Conservation (phyloP, 257 asterid genomes). For the Solanum dulcamara region DNA sequence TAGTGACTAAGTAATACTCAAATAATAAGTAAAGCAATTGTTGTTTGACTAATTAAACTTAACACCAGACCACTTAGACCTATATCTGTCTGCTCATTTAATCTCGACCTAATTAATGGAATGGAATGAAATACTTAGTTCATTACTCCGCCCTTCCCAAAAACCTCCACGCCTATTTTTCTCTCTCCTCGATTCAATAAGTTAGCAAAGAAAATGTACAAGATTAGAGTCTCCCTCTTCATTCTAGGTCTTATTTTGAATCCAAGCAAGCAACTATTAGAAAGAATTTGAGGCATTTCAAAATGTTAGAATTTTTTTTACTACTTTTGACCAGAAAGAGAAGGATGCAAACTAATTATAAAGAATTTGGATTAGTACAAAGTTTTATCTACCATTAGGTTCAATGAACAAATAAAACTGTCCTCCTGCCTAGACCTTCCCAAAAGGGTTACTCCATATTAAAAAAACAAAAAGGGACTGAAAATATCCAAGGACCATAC, state of each 20-base stretch:
- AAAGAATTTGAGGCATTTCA: background rate
- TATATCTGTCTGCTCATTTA: background rate
- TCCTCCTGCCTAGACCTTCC: background rate
- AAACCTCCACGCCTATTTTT: background rate
- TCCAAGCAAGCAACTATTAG: background rate
- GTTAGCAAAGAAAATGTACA: background rate
- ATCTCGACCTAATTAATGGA: background rate
- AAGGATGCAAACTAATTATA: background rate
- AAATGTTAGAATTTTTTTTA: background rate
- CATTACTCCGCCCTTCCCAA: background rate
- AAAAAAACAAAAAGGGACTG: background rate
- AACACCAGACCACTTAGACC: background rate
- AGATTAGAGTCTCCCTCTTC: background rate
- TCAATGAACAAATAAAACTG: background rate
- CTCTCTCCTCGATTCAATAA: accelerated
- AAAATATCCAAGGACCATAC: conserved; percentile 17
- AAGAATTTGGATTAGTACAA: background rate
- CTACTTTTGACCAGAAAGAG: background rate
- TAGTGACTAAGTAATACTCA: background rate
- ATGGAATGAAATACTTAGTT: background rate
- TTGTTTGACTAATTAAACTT: background rate
- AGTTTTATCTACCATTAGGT: background rate
- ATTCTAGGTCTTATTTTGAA: background rate
- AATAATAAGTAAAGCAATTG: background rate
- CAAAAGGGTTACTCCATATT: background rate